These are phyloP conservation scores for Kewa caespitosa DNA, from an alignment of 179 eudicot species.

Conservation along the genomic window DNA sequence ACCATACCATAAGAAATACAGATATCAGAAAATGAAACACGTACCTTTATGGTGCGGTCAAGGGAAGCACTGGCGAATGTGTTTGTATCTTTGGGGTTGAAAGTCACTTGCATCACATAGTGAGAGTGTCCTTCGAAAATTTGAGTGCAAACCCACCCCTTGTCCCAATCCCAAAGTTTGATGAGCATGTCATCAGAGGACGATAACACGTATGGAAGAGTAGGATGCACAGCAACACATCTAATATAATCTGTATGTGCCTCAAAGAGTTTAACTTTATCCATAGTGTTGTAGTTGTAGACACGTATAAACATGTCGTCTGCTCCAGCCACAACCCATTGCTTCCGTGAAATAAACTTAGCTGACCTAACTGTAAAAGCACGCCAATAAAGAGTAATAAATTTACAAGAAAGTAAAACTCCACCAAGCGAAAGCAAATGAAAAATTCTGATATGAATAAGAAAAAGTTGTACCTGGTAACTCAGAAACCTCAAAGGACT, in stretches of 20 bases:
- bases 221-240: conserved; percentile 98
- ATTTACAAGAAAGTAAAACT: not conserved
- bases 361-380: conserved; percentile 86
- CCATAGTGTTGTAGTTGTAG: conserved; percentile 98
- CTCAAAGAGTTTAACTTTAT: conserved; percentile 88
- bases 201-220: conserved; percentile 91
- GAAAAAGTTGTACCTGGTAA: conserved; percentile 59
- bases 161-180: conserved; percentile 99
- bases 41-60: conserved; percentile 97
- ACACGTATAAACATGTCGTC: conserved; percentile 96
- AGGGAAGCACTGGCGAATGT: conserved; percentile 99
- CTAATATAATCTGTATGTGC: conserved; percentile 97
- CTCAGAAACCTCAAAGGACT: conserved; percentile 90
- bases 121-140: conserved; percentile 98
- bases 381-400: conserved; percentile 8
- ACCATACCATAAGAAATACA: not conserved
- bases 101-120: conserved; percentile 99
- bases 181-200: conserved; percentile 99
- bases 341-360: conserved; percentile 88
- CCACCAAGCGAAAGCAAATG: not conserved
- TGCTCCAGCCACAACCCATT: conserved; percentile 98
- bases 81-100: conserved; percentile 96
- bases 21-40: not conserved
- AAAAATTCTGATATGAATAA: not conserved
- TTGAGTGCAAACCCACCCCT: conserved; percentile 94